These are phyloP conservation scores for Microbotryomycetes sp. DNA, from an alignment of 1,284 basidiomycete species.

Conservation along the genomic window DNA sequence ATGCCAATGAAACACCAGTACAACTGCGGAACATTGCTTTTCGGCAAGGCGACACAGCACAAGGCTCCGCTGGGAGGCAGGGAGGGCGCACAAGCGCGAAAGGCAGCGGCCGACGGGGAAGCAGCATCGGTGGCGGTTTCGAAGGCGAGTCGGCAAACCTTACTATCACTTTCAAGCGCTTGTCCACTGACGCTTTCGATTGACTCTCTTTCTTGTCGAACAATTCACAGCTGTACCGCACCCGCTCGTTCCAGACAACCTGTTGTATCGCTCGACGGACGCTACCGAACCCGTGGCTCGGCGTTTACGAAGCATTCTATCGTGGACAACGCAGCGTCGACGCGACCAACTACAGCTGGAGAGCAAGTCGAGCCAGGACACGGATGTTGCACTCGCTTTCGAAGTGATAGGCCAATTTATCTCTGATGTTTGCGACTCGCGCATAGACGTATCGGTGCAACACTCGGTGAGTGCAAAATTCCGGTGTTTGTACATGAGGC, in stretches of 20 bases:
- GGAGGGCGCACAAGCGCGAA: conserved; percentile 16
- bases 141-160: conserved; percentile 3
- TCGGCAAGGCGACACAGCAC: conserved; percentile 10
- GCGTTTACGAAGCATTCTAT: conserved; percentile 18
- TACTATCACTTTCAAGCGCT: background rate
- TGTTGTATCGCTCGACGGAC: conserved; percentile 27
- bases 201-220: background rate
- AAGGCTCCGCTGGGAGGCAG: conserved; percentile 4
- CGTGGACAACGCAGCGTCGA: conserved; percentile 24
- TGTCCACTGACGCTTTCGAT: background rate
- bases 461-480: no score
- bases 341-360: conserved; percentile 15
- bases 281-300: conserved; percentile 15
- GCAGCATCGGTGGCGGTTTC: conserved; percentile 25
- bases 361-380: background rate
- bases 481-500: background rate
- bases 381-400: background rate
- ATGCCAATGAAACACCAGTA: conserved; percentile 23
- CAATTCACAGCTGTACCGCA: conserved; percentile 18
- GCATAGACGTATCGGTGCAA: conserved; percentile 20
- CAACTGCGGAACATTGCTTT: conserved; percentile 24
- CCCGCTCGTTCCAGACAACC: conserved; percentile 18
- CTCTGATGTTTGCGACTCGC: conserved; percentile 10
- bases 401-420: conserved; percentile 18
- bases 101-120: conserved; percentile 22